Conservation (phyloP, 192 early-diverging fungal genomes). For the Coemansia sp. region DNA sequence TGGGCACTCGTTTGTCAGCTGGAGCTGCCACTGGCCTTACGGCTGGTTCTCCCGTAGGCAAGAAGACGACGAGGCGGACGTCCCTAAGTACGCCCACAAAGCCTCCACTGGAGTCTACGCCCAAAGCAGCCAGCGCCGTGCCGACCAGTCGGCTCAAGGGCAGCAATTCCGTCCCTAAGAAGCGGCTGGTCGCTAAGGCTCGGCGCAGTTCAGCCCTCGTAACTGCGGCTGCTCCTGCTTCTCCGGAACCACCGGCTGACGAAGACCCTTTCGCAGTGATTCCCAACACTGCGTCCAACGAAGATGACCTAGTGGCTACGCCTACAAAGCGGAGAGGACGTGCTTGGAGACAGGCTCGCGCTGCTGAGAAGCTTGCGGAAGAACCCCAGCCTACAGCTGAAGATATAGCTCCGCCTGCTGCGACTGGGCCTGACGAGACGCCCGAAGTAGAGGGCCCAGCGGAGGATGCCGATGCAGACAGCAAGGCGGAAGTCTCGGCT, state of each 20-base stretch:
- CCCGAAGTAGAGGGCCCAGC: not conserved
- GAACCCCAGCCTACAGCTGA: not conserved
- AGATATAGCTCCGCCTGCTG: not conserved
- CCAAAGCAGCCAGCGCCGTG: not conserved
- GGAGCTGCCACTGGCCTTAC: not conserved
- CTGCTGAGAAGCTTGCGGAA: not conserved
- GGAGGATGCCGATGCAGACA: not conserved
- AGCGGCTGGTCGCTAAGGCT: not conserved
- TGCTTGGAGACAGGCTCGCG: not conserved
- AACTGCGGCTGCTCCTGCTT: not conserved
- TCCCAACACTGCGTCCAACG: not conserved
- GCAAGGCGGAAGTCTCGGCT: not conserved
- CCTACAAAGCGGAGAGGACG: not conserved
- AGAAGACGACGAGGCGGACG: not conserved
- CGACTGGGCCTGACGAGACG: not conserved
- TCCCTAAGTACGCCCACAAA: slow-evolving; percentile 10
- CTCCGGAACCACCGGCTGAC: not conserved
- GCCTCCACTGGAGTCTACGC: not conserved
- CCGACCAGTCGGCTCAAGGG: slow-evolving; percentile 13
- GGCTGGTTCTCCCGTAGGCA: not conserved
- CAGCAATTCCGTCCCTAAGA: not conserved
- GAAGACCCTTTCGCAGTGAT: not conserved
- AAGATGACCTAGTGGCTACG: not conserved
- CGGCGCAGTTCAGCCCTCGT: not conserved
- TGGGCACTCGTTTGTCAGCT: slow-evolving; percentile 5